Conservation (phyloP, 805 yeast species). For the Tetrapisispora namnaoensis region DNA sequence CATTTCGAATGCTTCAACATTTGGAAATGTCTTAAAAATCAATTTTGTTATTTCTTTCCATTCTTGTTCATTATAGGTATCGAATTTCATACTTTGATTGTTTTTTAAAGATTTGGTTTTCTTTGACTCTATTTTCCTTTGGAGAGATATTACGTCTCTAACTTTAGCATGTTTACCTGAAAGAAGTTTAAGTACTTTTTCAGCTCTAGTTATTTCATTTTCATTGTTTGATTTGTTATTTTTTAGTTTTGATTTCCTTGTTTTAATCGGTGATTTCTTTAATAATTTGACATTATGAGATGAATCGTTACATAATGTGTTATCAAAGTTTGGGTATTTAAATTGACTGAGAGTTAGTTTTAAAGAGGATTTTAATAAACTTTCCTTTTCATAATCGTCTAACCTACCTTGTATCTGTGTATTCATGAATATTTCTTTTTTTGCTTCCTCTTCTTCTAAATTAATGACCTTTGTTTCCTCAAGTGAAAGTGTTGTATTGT, state of each 20-base stretch:
- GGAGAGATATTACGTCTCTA: conserved; percentile 15
- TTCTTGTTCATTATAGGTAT: conserved; percentile 24
- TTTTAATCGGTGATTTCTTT: neutral
- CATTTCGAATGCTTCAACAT: conserved; percentile 13
- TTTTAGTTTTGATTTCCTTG: neutral
- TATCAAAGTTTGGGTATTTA: conserved; percentile 7
- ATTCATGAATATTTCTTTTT: conserved; percentile 15
- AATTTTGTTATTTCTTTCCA: conserved; percentile 18
- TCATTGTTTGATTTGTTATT: neutral
- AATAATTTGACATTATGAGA: neutral
- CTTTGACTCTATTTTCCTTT: conserved; percentile 1
- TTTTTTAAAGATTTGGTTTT: neutral
- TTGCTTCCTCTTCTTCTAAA: neutral
- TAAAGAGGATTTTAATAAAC: conserved; percentile 7
- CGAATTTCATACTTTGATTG: conserved; percentile 4
- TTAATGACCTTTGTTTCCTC: neutral
- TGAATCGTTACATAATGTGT: neutral
- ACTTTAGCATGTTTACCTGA: conserved; percentile 27
- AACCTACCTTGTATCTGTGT: conserved; percentile 27
- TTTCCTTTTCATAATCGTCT: conserved; percentile 20
- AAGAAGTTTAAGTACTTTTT: conserved; percentile 15
- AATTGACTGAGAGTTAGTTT: conserved; percentile 14
- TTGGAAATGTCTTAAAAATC: conserved; percentile 17
- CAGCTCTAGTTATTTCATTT: conserved; percentile 7
- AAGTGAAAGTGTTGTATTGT: neutral